phyloP scores from a whole-genome alignment of 2,329 filamentous ascomycete genomes.

The Fusarium musae region DNA sequence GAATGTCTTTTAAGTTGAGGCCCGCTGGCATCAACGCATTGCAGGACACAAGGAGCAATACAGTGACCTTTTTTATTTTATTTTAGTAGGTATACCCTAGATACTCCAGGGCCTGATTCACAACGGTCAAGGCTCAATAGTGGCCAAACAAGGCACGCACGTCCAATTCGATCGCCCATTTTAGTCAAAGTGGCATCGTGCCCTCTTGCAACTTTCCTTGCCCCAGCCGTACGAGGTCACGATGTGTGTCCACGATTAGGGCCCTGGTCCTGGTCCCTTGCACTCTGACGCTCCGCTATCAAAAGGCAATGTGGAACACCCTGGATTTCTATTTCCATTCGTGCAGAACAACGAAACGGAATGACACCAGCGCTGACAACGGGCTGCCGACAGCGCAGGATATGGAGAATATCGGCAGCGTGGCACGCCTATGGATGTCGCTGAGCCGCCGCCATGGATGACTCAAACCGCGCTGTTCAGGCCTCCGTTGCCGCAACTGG shows the following conservation, averaged over 20 bases:
- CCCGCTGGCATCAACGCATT: slow-evolving; percentile 22
- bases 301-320: slow-evolving; percentile 23
- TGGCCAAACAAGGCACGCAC: slow-evolving; percentile 16
- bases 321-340: slow-evolving; percentile 14
- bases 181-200: slow-evolving; percentile 32
- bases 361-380: slow-evolving; percentile 26
- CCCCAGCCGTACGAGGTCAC: slow-evolving; percentile 35
- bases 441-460: slow-evolving; percentile 39
- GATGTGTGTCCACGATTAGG: slow-evolving; percentile 22
- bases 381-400: slow-evolving; percentile 27
- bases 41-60: background rate
- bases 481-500: slow-evolving; percentile 33
- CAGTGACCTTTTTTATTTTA: background rate
- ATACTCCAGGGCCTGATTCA: background rate
- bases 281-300: slow-evolving; percentile 10
- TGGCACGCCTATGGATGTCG: slow-evolving; percentile 22
- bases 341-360: slow-evolving; percentile 10
- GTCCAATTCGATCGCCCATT: slow-evolving; percentile 11
- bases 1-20: slow-evolving; percentile 22
- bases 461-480: slow-evolving; percentile 22
- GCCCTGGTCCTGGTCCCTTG: slow-evolving; percentile 24
- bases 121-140: background rate
- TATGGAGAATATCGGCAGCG: slow-evolving; percentile 28
- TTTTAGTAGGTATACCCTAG: background rate
- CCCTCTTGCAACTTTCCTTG: slow-evolving; percentile 29